These are phyloP conservation scores for Aspergillus felis DNA, from an alignment of 2,329 filamentous ascomycete genomes.

Conservation along the genomic window DNA sequence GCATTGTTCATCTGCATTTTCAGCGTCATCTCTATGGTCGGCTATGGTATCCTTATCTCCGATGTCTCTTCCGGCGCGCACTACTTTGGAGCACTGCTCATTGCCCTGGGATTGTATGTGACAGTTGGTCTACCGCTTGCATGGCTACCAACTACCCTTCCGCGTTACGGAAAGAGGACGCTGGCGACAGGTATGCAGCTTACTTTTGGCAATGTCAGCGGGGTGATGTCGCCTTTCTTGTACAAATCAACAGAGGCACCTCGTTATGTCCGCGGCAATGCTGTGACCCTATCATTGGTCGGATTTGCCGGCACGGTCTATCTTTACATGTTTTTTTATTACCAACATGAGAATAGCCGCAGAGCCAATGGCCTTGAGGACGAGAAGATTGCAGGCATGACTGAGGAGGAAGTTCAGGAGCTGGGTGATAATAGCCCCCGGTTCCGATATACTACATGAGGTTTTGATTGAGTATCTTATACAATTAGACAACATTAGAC, in stretches of 20 bases:
- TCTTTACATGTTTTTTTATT: slow-evolving; percentile 53
- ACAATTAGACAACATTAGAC: not conserved
- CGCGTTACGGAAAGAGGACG: slow-evolving; percentile 71
- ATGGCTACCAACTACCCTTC: slow-evolving; percentile 63
- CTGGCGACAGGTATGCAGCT: slow-evolving; percentile 69
- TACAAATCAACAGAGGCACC: slow-evolving; percentile 48
- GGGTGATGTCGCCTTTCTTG: slow-evolving; percentile 68
- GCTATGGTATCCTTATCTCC: slow-evolving; percentile 65
- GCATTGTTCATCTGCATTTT: slow-evolving; percentile 63
- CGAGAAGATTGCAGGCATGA: slow-evolving; percentile 35
- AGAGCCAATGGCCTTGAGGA: slow-evolving; percentile 36
- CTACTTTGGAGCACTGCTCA: slow-evolving; percentile 74
- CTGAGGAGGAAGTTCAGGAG: slow-evolving; percentile 41
- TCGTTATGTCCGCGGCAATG: slow-evolving; percentile 60
- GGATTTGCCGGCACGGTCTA: slow-evolving; percentile 53
- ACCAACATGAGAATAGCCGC: slow-evolving; percentile 46
- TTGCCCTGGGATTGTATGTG: slow-evolving; percentile 68
- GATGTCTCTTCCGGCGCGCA: slow-evolving; percentile 59
- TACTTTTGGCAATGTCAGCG: slow-evolving; percentile 65
- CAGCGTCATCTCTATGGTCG: slow-evolving; percentile 59
- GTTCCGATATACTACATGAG: slow-evolving; percentile 37
- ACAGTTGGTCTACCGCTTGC: slow-evolving; percentile 53
- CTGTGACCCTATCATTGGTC: slow-evolving; percentile 57
- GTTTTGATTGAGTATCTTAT: not conserved
- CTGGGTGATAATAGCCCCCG: slow-evolving; percentile 42